Conservation (phyloP, 192 early-diverging fungal genomes). For the Gigaspora rosea region DNA sequence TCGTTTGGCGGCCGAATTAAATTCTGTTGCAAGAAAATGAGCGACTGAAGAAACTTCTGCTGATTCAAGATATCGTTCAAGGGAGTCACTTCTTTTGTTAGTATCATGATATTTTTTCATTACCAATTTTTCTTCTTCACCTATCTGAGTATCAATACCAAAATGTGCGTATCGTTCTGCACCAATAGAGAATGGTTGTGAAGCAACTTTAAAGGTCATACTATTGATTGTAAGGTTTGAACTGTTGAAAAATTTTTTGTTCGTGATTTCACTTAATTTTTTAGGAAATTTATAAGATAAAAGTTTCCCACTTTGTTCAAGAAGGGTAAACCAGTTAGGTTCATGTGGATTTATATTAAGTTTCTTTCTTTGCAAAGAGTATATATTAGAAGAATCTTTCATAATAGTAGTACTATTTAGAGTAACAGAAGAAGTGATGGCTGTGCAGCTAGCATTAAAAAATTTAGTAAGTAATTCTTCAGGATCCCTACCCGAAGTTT, state of each 20-base stretch:
- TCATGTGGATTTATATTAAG: constrained; percentile 10
- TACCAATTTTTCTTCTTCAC: background rate
- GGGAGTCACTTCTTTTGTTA: background rate
- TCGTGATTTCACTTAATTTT: background rate
- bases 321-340: background rate
- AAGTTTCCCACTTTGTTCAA: background rate
- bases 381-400: background rate
- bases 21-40: constrained; percentile 12
- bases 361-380: background rate
- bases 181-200: constrained; percentile 16
- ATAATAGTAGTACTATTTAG: background rate
- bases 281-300: background rate
- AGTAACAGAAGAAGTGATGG: background rate
- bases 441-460: constrained; percentile 8
- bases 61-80: constrained; percentile 19
- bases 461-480: background rate
- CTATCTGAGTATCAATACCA: background rate
- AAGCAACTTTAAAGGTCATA: background rate
- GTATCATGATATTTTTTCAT: constrained; percentile 15
- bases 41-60: constrained; percentile 4
- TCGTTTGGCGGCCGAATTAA: background rate
- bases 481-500: background rate
- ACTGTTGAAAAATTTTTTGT: background rate
- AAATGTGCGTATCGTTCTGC: constrained; percentile 24
- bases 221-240: background rate